Base-by-base conservation (phyloP, 148 eudicot genomes). In the Rhododendron molle region DNA sequence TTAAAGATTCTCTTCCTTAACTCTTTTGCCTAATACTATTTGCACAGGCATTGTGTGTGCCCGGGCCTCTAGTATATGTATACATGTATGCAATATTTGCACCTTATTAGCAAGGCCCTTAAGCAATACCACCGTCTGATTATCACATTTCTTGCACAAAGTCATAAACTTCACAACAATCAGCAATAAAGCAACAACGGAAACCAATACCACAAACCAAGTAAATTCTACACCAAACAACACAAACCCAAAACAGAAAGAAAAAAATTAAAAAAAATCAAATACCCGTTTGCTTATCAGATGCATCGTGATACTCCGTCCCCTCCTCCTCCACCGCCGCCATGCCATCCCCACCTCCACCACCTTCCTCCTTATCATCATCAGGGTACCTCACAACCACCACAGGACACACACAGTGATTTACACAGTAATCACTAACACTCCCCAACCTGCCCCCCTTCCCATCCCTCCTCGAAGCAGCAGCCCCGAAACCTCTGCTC, bases 361-460 rank as follows among this genome's bases (percentile, higher is more conserved):
- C 79, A 20, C 21, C 86, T 13, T 21, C 58, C 1, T 1, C 89
- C 23, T 87, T 87, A 1, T 85, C 84, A 8, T 87, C 92, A 85
- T 88, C 92, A 4, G 93, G 92, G 65, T 85, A 93, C 87, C 95
- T 89, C 58, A 93, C 95, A 67, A 93, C 95, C 10, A 93, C 95
- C 11, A 93, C 93, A 11, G 95, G 95, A 49, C 95, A 93, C 38
- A 91, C 91, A 81, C 95, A 91, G 32, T 93, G 95, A 71, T 82
- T 92, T 74, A 93, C 93, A 84, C 95, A 93, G 86, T 93, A 93
- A 87, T 93, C 95, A 73, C 95, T 93, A 44, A 93, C 95, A 83
- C 95, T 93, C 28, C 93, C 95, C 28, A 91, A 85, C 83, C 93
- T 71, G 34, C 91, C 91, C 44, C 86, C 2, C 72, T 47, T 90